These are phyloP conservation scores for Alternaria angustiovoidea DNA, from an alignment of 2,329 filamentous ascomycete species.

Conservation along the genomic window DNA sequence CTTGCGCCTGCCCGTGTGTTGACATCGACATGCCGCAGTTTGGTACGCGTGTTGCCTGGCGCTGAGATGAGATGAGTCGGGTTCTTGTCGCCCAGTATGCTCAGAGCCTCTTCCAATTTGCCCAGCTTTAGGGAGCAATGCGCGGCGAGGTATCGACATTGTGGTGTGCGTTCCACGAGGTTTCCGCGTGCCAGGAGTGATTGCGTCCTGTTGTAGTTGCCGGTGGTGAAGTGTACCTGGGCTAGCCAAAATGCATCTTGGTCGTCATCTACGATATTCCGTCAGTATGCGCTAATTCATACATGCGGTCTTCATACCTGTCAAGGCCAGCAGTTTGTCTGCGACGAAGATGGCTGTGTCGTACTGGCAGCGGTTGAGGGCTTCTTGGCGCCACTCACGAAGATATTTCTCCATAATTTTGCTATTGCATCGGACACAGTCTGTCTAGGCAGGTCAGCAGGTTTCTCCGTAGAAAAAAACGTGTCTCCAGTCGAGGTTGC, in stretches of 20 bases:
- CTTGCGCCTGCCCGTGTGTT: constrained; percentile 58
- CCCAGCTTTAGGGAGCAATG: constrained; percentile 94
- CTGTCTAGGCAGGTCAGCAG: neutral
- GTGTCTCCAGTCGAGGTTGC: constrained; percentile 5
- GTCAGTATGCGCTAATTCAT: constrained; percentile 16
- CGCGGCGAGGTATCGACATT: constrained; percentile 90
- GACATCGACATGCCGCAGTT: constrained; percentile 72
- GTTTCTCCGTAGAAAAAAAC: neutral
- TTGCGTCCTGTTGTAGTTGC: constrained; percentile 92
- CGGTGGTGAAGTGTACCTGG: constrained; percentile 95
- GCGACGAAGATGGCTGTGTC: constrained; percentile 97
- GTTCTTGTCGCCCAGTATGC: constrained; percentile 88
- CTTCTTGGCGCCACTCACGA: constrained; percentile 93
- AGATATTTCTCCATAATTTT: constrained; percentile 87
- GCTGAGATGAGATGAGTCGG: constrained; percentile 85
- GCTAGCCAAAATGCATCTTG: constrained; percentile 96
- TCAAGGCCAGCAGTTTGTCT: constrained; percentile 94
- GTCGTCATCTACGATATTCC: constrained; percentile 73
- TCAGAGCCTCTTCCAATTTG: constrained; percentile 87
- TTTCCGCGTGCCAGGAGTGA: constrained; percentile 85
- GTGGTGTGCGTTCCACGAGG: constrained; percentile 79
- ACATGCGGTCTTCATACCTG: constrained; percentile 66
- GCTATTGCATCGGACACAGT: constrained; percentile 12
- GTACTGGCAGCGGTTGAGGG: constrained; percentile 93
- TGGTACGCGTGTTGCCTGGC: constrained; percentile 70